phyloP scores from a whole-genome alignment of 2,329 filamentous ascomycete species.

The Arthrobotrys conoides region DNA sequence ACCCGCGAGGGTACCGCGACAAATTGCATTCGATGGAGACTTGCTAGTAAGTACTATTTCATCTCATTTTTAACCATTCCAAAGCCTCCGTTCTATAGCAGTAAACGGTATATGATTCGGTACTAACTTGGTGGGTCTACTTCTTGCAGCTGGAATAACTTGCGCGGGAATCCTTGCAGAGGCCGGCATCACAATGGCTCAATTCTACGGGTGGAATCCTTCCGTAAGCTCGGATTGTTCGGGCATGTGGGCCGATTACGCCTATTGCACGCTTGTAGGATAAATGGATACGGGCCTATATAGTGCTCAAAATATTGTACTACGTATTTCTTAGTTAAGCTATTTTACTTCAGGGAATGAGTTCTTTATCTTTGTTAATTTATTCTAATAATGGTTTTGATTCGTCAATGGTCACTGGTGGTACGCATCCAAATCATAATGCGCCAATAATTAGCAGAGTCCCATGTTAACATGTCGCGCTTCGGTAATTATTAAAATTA shows the following conservation, averaged over 20 bases:
- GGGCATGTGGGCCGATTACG: constrained; percentile 57
- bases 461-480: no score
- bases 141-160: constrained; percentile 37
- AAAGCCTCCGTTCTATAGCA: constrained; percentile 5
- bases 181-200: constrained; percentile 60
- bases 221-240: constrained; percentile 60
- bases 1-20: constrained; percentile 39
- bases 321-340: not conserved
- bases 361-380: not conserved
- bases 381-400: not conserved
- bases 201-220: constrained; percentile 62
- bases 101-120: constrained; percentile 7
- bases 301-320: not conserved
- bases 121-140: constrained; percentile 24
- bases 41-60: constrained; percentile 41
- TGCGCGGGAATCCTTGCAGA: constrained; percentile 55
- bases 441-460: no score
- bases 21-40: constrained; percentile 52
- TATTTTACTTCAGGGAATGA: not conserved
- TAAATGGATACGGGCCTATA: constrained; percentile 13
- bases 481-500: no score
- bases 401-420: not conserved
- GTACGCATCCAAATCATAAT: not conserved
- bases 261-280: constrained; percentile 32
- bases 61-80: not conserved